Evolutionary conservation across 2,329 filamentous ascomycete species (phyloP), one percentile per base, ranked within the genome.

Genomic region (Penicillium sclerotigenum): DNA sequence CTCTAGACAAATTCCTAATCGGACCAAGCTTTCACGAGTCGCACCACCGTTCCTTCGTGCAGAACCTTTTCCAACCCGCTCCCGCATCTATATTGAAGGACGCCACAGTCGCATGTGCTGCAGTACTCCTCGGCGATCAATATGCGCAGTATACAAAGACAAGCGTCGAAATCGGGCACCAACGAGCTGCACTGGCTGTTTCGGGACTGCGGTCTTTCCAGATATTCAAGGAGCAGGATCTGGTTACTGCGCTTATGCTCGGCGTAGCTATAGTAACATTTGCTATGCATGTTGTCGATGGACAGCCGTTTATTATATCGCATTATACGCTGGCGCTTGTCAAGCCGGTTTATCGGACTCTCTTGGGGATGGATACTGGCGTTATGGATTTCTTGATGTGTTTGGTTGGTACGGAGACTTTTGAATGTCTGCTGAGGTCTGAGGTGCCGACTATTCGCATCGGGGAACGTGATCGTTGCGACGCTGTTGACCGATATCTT

Each of bases 221-320:
- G 20, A 54, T 60, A 31, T 45, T 22, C 1, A 37, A 51, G 3
- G 36, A 58, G n/a, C 41, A 56, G 8, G 59, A 63, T n/a, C 10
- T 63, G 13, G 20, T 43, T 7, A 60, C 47, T 2, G 53, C 54
- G 7, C n/a, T 63, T 0, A 20, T 58, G 1, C 48, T 63, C 13
- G 56, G 57, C 11, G 53, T 63, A 28, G 34, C 59, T 18, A 52
- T 63, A 57, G 40, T 59, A 1, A 63, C 59, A 16, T 61, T 63
- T 36, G 61, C 61, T 14, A 58, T 63, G 61, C 61, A 63, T 51
- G 57, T 63, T 11, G 40, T 37, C 11, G 34, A 60, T 29, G 61
- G 61, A n/a, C 57, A 61, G 26, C 47, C 57, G 0, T 52, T 47
- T 41, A 34, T 61, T 13, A 61, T 63, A 29, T 57, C 59, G 2